Percentiles rank a stretch among this genome's conserved stretches.
These are phyloP conservation scores for Trichoderma breve DNA, from an alignment of 2,329 filamentous ascomycete species.

Conservation along the genomic window DNA sequence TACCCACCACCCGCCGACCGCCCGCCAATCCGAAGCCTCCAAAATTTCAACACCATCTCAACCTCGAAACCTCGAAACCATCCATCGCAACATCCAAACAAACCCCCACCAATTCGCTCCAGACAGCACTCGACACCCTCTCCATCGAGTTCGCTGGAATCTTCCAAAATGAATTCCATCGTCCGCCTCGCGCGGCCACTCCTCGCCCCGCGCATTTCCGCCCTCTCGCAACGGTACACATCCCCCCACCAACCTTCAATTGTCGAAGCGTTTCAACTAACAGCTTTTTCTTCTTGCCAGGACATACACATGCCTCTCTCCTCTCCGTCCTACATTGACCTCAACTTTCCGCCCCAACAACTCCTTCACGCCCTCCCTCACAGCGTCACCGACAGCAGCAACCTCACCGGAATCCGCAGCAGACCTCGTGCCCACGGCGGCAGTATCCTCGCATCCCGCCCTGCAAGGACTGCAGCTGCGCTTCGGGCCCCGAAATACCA, in stretches of 20 bases:
- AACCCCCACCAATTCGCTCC: neutral
- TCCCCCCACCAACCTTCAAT: neutral
- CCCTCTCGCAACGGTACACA: slow-evolving; percentile 28
- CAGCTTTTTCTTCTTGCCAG: slow-evolving; percentile 33
- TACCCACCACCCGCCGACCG: neutral
- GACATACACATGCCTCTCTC: slow-evolving; percentile 49
- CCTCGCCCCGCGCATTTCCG: slow-evolving; percentile 26
- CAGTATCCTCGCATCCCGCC: slow-evolving; percentile 53
- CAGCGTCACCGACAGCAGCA: slow-evolving; percentile 19
- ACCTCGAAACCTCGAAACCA: neutral
- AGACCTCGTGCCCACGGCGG: slow-evolving; percentile 46
- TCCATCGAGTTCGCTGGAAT: neutral
- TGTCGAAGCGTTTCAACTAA: neutral
- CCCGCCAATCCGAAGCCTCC: neutral
- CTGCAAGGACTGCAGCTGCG: slow-evolving; percentile 53
- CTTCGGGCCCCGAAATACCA: slow-evolving; percentile 58
- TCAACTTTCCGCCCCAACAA: slow-evolving; percentile 34
- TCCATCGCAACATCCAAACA: neutral
- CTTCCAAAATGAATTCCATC: slow-evolving; percentile 28
- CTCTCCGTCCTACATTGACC: slow-evolving; percentile 48
- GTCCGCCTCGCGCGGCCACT: slow-evolving; percentile 33
- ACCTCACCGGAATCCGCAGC: slow-evolving; percentile 28
- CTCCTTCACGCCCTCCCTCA: slow-evolving; percentile 33
- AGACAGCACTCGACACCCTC: neutral
- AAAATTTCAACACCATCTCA: slow-evolving; percentile 19